Base-by-base conservation (phyloP, 106 monocot species). In the Hemerocallis citrina region DNA sequence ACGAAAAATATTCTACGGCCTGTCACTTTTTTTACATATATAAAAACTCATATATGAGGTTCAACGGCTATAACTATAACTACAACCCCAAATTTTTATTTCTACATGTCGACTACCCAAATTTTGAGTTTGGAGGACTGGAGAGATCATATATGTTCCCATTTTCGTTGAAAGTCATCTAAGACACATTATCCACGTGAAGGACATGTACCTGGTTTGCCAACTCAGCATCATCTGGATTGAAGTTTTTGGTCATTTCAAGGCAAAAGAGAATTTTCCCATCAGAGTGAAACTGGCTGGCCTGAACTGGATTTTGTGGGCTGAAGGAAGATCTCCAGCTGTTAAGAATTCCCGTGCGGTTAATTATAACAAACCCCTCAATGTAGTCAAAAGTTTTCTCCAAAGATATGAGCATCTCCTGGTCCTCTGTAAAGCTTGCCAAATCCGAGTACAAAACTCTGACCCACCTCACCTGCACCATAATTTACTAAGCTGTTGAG, bases 251-350 rank as follows among this genome's bases (percentile, higher is more conserved):
- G 5, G 89, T 76, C 74, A 95, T 72, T 59, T 95, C 94, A 7
- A 95, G 81, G 81, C 94, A 95, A 68, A 63, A 95, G 6, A 95
- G 82, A 17, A 73, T 81, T 42, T 36, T 73, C 15, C 94, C 89
- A 8, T 86, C 83, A 0, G 85, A 83, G 1, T 76, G 50, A 57
- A 89, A 89, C 57, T 74, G 59, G 68, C 75, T 78, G 11, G 94
- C 85, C 22, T 71, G 79, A 34, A 76, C 55, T 12, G 85, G 86
- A 55, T 86, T 75, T 65, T 81, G 75, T 2, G 89, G 85, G 42
- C 83, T 71, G 71, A 95, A 83, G 10, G 89, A 95, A 22, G 94
- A 83, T 31, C 94, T 71, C 94, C 94, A 94, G 78, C 77, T 94
- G 69, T 86, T 86, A 9, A 94, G 72, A 9, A 95, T 43, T 7